Evolutionary conservation across 768 basidiomycete genomes (phyloP), one percentile per base, ranked within the genome.

Genomic region (Suillus fuscotomentosus): DNA sequence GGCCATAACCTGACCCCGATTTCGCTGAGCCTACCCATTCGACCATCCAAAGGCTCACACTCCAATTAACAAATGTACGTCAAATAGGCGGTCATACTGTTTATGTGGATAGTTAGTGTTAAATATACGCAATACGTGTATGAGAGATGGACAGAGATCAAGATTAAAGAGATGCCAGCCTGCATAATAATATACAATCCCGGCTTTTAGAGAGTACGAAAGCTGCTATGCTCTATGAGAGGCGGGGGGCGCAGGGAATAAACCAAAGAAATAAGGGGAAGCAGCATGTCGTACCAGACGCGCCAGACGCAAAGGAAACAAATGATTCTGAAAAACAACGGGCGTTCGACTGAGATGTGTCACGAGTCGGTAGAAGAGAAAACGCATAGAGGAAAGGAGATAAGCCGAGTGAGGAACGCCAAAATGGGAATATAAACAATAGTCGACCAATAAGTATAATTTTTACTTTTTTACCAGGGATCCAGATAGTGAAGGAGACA

Each of bases 391-490:
- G 66, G 60, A 51, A 27, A 63, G 27, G 60, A 61, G 62, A 57
- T 39, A 69, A 45, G 63, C 27, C 64, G 62, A 41, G 63, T 17
- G 54, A 50, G 53, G 60, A 60, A 61, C 60, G 51, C 10, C 57
- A 62, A 66, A 47, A 63, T 42, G 61, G n/a, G 41, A 42, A 56
- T 57, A 57, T 57, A 41, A 41, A 57, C 70, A 70, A 73, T 74
- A 71, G 61, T 70, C 65, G 69, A 73, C 66, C 71, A 75, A 73
- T 76, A 75, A 69, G 71, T 69, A 76, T 74, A 76, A 66, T 71
- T 75, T 76, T 75, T 75, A 76, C 75, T 76, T 76, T 76, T 75
- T 3, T 9, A 54, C 24, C 7, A n/a, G 34, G 39, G 5, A 56
- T 11, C 27, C 41, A 22, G 64, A 31, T 24, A 65, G 55, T 17